phyloP scores from a whole-genome alignment of 768 basidiomycete genomes.

The Cytidiella melzeri region DNA sequence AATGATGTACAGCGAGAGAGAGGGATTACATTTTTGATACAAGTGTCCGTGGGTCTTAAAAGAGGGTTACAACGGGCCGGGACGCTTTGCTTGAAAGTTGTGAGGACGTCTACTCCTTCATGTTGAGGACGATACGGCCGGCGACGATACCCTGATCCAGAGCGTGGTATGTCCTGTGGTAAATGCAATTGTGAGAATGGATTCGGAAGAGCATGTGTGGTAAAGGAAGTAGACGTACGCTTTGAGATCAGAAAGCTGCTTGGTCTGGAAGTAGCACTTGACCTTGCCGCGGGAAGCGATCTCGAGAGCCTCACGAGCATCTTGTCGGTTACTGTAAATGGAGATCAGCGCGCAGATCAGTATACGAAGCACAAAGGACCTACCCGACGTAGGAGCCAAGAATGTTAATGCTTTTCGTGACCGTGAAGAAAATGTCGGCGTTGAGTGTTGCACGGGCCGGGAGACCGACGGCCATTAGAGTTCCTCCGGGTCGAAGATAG shows the following conservation, averaged over 20 bases:
- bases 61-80: too few species aligned
- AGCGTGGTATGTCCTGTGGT: constrained; percentile 31
- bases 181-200: not conserved
- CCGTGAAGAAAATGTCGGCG: constrained; percentile 68
- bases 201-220: not conserved
- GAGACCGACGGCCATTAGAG: constrained; percentile 74
- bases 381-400: constrained; percentile 39
- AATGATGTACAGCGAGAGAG: too few species aligned
- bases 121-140: constrained; percentile 44
- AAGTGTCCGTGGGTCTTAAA: too few species aligned
- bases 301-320: constrained; percentile 73
- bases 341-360: constrained; percentile 14
- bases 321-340: constrained; percentile 67
- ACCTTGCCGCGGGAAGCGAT: constrained; percentile 70
- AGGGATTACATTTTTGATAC: too few species aligned
- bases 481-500: constrained; percentile 69
- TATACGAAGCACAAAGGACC: constrained; percentile 7
- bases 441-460: constrained; percentile 49
- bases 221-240: constrained; percentile 33
- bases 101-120: constrained; percentile 20
- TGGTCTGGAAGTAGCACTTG: constrained; percentile 46
- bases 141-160: constrained; percentile 37
- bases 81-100: too few species aligned
- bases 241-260: constrained; percentile 44
- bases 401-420: constrained; percentile 56